These are phyloP conservation scores for Phytopythium vexans DNA, from an alignment of 352 stramenopile species.

Conservation along the genomic window DNA sequence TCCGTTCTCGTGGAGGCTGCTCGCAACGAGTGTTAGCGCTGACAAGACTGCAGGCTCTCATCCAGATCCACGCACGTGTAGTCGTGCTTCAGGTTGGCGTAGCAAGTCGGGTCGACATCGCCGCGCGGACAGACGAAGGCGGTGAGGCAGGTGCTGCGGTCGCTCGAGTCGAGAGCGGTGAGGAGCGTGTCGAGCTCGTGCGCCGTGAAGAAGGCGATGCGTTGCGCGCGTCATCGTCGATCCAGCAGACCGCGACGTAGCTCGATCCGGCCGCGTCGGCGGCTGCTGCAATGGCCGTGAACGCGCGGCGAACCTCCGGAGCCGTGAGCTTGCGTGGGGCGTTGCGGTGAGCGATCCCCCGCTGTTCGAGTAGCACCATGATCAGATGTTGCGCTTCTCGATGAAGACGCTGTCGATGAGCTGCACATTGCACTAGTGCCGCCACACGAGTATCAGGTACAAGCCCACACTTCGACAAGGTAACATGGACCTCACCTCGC, in stretches of 20 bases:
- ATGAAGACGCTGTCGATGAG: conserved; percentile 75
- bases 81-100: conserved; percentile 77
- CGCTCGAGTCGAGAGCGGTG: conserved; percentile 30
- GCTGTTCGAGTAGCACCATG: conserved; percentile 61
- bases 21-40: neutral
- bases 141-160: conserved; percentile 39
- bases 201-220: conserved; percentile 45
- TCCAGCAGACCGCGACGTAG: conserved; percentile 57
- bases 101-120: conserved; percentile 56
- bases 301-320: conserved; percentile 35
- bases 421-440: conserved; percentile 32
- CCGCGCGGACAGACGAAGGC: conserved; percentile 63
- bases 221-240: conserved; percentile 40
- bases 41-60: neutral
- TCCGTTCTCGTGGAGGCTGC: conserved; percentile 61
- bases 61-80: conserved; percentile 38
- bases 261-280: conserved; percentile 9
- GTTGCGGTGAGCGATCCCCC: conserved; percentile 62
- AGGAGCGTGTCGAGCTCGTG: conserved; percentile 51
- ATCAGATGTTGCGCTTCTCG: conserved; percentile 75
- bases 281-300: conserved; percentile 22
- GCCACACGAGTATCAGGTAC: too few relatives aligned
- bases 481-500: conserved; percentile 19
- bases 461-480: neutral
- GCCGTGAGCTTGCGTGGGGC: conserved; percentile 43